phyloP scores from a whole-genome alignment of 75 land plant genomes.

The Selaginella moellendorffii region DNA sequence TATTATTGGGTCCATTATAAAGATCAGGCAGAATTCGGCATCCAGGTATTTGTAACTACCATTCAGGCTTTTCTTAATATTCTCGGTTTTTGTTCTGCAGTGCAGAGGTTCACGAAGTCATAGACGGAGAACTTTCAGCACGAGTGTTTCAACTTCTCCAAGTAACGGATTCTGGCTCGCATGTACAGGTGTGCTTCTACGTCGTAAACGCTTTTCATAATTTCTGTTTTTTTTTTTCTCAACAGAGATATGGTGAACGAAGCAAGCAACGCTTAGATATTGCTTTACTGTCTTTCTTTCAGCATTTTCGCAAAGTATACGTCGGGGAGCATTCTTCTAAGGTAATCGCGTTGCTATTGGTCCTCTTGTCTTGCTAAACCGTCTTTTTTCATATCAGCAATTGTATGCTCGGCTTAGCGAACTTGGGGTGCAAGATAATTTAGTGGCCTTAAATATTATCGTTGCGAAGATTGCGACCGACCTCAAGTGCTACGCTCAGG shows the following conservation, averaged over 20 bases:
- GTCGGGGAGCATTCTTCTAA: constrained; percentile 95
- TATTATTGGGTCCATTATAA: constrained; percentile 83
- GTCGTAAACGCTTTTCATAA: neutral
- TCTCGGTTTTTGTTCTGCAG: constrained; percentile 26
- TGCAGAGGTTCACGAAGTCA: constrained; percentile 72
- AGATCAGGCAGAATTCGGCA: constrained; percentile 52
- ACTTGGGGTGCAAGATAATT: constrained; percentile 82
- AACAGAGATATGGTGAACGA: constrained; percentile 59
- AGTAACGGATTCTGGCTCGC: constrained; percentile 70
- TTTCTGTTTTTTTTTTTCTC: neutral
- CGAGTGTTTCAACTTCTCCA: constrained; percentile 83
- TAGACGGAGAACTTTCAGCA: constrained; percentile 96
- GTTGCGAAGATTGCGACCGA: constrained; percentile 84
- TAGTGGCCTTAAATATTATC: constrained; percentile 59
- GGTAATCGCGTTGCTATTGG: constrained; percentile 23
- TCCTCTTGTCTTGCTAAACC: neutral
- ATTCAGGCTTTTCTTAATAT: neutral
- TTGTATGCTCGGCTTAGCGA: constrained; percentile 78
- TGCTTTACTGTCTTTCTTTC: constrained; percentile 78
- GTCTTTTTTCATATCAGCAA: constrained; percentile 44
- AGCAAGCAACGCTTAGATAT: constrained; percentile 90
- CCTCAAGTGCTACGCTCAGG: constrained; percentile 75
- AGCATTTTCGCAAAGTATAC: constrained; percentile 80
- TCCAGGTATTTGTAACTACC: constrained; percentile 34
- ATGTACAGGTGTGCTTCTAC: constrained; percentile 42